Base-by-base conservation (phyloP, 495 filamentous ascomycete genomes). In the Xylaria intraflava region DNA sequence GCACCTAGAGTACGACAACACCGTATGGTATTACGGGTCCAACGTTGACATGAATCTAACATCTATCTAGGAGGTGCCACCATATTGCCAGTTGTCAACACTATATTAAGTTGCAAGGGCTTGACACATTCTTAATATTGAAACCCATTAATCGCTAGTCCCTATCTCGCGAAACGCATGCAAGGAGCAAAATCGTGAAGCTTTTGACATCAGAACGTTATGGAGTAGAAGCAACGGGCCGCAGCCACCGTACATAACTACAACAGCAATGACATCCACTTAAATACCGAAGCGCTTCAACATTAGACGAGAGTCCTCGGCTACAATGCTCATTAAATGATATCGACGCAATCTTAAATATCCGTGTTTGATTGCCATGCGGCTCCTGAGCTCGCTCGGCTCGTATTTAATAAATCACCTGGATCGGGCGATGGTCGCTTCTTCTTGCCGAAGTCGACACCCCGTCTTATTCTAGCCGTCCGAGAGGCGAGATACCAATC, bases 341-440 rank as follows among this genome's bases (percentile, higher is more conserved):
- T 51, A 17, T 19, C 12, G 23, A 42, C 16, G 23, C 17, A 44
- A 31, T 16, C 7, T 16, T 33, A 39, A 24, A 43, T 22, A 19
- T 9, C 11, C 50, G 38, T 45, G 41, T 52, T 52, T 44, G n/a
- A 52, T 45, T 36, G 49, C n/a, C n/a, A 19, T 38, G 29, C 45
- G 12, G 38, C 23, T 22, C 7, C 27, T 17, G 19, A 11, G 14
- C 23, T 17, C 11, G 30, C 20, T 14, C 30, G 8, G 8, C 22
- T 44, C 23, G 12, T 26, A 41, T 31, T 31, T 9, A n/a, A 16
- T 17, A 19, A 2, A 14, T n/a, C 35, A 3, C 10, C 35, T 38
- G 2, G n/a, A n/a, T n/a, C n/a, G n/a, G n/a, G n/a, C n/a, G n/a
- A n/a, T n/a, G n/a, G n/a, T n/a, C n/a, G n/a, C n/a, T n/a, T n/a